These are phyloP conservation scores for Trametes elegans DNA, from an alignment of 768 basidiomycete species.

Conservation along the genomic window DNA sequence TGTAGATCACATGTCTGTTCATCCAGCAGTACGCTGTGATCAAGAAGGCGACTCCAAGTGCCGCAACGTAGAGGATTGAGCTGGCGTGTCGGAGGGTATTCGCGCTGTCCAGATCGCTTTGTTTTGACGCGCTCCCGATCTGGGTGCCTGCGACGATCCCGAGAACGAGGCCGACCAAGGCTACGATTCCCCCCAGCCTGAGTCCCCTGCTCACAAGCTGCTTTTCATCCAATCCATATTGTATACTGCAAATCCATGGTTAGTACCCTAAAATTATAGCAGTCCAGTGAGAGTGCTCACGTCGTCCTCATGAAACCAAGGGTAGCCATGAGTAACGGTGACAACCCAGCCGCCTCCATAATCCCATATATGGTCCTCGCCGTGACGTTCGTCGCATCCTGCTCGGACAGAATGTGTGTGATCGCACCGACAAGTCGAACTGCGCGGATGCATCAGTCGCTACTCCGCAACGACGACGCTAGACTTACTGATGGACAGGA, in stretches of 20 bases:
- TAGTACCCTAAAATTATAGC: background rate
- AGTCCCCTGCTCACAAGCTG: constrained; percentile 15
- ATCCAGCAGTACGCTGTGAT: constrained; percentile 17
- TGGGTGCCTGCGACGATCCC: constrained; percentile 33
- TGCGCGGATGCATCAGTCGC: constrained; percentile 24
- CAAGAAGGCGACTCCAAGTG: constrained; percentile 37
- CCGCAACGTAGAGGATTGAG: constrained; percentile 32
- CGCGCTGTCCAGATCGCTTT: constrained; percentile 21
- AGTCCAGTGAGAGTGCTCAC: constrained; percentile 30
- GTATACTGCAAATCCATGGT: background rate
- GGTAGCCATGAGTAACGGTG: constrained; percentile 38
- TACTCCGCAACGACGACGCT: background rate
- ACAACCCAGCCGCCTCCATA: constrained; percentile 38
- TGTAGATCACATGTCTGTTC: constrained; percentile 7
- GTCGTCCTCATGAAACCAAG: constrained; percentile 36
- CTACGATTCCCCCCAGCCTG: constrained; percentile 31
- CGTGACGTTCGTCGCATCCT: constrained; percentile 38
- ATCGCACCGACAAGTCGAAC: constrained; percentile 59
- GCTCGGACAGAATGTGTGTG: constrained; percentile 54
- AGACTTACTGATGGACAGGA: constrained; percentile 56
- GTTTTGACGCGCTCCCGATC: constrained; percentile 12
- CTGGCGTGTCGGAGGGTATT: constrained; percentile 34
- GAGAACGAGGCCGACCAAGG: constrained; percentile 31
- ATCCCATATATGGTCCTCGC: constrained; percentile 53
- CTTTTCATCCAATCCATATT: constrained; percentile 27